Evolutionary conservation across 352 stramenopile genomes (phyloP).

Genomic region (Phytophthora meadii): DNA sequence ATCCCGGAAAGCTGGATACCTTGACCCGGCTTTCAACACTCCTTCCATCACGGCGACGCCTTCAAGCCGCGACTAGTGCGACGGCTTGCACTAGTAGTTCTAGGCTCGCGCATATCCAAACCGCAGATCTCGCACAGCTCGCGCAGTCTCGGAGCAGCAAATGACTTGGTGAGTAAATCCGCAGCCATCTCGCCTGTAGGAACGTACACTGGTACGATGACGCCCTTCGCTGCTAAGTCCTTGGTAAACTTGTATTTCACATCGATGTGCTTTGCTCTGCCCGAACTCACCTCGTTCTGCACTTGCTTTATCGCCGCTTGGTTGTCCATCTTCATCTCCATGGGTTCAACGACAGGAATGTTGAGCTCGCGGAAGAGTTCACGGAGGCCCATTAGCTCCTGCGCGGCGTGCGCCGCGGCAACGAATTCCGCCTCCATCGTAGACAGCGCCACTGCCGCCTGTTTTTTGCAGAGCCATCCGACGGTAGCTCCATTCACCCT

Average conservation of each 20-base stretch:
- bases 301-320: conserved; percentile 23
- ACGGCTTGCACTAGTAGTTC: no score
- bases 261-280: conserved; percentile 19
- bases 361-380: neutral
- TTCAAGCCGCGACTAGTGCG: no score
- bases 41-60: no score
- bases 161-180: conserved; percentile 21
- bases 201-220: conserved; percentile 2
- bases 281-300: conserved; percentile 2
- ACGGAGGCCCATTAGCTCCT: conserved; percentile 18
- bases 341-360: neutral
- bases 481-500: conserved; percentile 16
- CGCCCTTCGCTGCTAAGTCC: conserved; percentile 6
- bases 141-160: conserved; percentile 7
- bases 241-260: conserved; percentile 23
- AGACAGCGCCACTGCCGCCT: conserved; percentile 22
- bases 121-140: neutral
- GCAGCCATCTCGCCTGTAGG: conserved; percentile 9
- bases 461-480: conserved; percentile 33
- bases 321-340: conserved; percentile 19
- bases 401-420: conserved; percentile 7
- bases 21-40: no score
- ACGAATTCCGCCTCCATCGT: conserved; percentile 37
- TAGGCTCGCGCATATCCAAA: no score
- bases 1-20: no score